Base-by-base conservation (phyloP, 83 land plant genomes). In the Larix sibirica region DNA sequence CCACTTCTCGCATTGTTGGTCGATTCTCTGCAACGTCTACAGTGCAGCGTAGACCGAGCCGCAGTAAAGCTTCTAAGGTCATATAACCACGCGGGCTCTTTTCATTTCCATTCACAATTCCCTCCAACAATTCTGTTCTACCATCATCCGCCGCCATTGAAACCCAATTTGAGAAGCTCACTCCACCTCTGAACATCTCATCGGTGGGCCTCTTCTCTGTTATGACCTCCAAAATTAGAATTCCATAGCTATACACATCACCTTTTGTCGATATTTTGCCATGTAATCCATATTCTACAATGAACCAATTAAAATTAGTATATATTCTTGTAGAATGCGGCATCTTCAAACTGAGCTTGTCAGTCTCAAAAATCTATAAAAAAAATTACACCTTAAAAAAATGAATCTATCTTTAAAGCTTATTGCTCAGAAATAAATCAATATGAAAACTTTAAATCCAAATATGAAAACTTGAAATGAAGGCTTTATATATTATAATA, bases 201-300 rank as follows among this genome's bases (percentile, higher is more conserved):
- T 75, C 79, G 0, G 56, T 73, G 10, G 77, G 77, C 9, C 54
- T 18, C 28, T 73, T 75, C 26, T 75, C 1, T 17, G 79, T 75
- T 1, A 75, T 14, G 33, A 75, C 17, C 3, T 75, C 60, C 61
- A 75, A 47, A 0, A 44, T 23, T 13, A 75, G 17, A 47, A 75
- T 75, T 36, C 79, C 79, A 24, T 23, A 75, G 24, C 60, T 50
- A 21, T 75, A 75, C 16, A 75, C 79, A 36, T 75, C 79, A 26
- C 79, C 79, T n/a, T 50, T 75, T 20, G 59, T n/a, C 5, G 79
- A 75, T 12, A 75, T 47, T 50, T 14, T 44, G 21, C 79, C 60
- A 0, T 31, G 20, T 0, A 75, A 1, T 23, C 79, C 79, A 50
- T 75, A 75, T 24, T 75, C 79, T 75, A 0, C 77, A 40, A 0